A percentile compares a stretch with the other conserved stretches of the same genome.
Conservation (phyloP, 225 moss, liverwort and hornwort genomes). For the Asterella californica region DNA sequence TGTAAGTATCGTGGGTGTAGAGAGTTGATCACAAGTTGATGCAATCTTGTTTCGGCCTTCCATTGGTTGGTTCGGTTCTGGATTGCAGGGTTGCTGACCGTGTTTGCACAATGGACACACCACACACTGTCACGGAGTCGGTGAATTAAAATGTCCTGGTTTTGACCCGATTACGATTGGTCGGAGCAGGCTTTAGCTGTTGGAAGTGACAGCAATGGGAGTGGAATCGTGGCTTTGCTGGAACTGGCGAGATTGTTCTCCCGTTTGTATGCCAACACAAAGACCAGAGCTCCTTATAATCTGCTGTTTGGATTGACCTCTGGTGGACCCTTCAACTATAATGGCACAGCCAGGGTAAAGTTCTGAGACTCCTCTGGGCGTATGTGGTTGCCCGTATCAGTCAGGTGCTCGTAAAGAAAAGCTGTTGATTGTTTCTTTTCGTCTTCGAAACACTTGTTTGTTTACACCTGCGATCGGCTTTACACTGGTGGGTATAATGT, state of each 20-base stretch:
- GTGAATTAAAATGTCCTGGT: neutral
- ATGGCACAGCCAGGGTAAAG: slow-evolving; percentile 86
- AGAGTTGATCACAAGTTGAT: neutral
- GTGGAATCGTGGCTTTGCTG: slow-evolving; percentile 78
- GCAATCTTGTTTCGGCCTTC: neutral
- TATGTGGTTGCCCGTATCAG: neutral
- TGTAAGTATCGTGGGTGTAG: slow-evolving; percentile 42
- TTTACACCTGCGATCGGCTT: neutral
- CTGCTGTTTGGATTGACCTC: slow-evolving; percentile 93
- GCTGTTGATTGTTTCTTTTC: slow-evolving; percentile 1
- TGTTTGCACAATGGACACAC: neutral
- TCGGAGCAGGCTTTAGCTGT: slow-evolving; percentile 66
- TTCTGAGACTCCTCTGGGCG: neutral
- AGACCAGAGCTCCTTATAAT: slow-evolving; percentile 78
- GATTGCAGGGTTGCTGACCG: neutral
- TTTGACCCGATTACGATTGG: neutral
- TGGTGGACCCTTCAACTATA: slow-evolving; percentile 89
- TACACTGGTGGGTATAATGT: neutral
- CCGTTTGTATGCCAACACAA: slow-evolving; percentile 73
- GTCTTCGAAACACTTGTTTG: neutral
- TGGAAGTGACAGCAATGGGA: slow-evolving; percentile 81
- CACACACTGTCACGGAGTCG: neutral
- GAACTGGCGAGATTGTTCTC: slow-evolving; percentile 92
- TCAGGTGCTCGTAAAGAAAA: slow-evolving; percentile 28
- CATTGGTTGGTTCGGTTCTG: neutral